Evolutionary conservation across 495 filamentous ascomycete genomes (phyloP), one percentile per base, ranked within the genome.

Genomic region (Penicillium roqueforti): DNA sequence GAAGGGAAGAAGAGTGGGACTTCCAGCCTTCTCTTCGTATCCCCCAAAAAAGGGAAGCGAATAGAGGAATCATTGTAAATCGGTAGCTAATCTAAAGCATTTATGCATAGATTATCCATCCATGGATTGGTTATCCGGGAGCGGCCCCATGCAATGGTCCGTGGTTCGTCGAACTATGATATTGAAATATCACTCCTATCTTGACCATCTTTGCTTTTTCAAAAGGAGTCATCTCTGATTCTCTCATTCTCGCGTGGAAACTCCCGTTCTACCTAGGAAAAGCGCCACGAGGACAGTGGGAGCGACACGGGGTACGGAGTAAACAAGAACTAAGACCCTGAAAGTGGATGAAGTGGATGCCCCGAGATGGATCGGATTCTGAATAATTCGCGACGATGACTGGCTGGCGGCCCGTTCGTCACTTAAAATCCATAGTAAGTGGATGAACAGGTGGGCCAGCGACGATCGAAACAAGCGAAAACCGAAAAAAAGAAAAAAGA

Each of bases 361-460:
- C 8, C 28, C 1, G 37, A 23, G 60, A 61, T 59, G 53, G 39
- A 57, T 66, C 63, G 51, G 20, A 59, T 57, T 55, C 41, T 54
- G 58, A 60, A 51, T 47, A 47, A 61, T 60, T 53, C 14, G 18
- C 25, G 42, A 65, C 23, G 42, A 65, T 62, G 63, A 57, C 53
- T 57, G 49, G 60, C 51, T 41, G 47, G 38, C 32, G 59, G 56
- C 49, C 61, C 55, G 50, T 55, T 40, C 53, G 34, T 43, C 32
- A 20, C 40, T 43, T 44, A 47, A 47, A 60, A 50, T 25, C 41
- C 36, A 53, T 63, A 56, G 60, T 47, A 11, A 45, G 59, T 64
- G 61, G 63, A 51, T 51, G 59, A 67, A 67, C 59, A 16, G 56
- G 64, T 67, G 64, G 64, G 59, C 54, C 56, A 29, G 13, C 49